Conservation (phyloP, 2,329 filamentous ascomycete genomes). For the Fusarium redolens region DNA sequence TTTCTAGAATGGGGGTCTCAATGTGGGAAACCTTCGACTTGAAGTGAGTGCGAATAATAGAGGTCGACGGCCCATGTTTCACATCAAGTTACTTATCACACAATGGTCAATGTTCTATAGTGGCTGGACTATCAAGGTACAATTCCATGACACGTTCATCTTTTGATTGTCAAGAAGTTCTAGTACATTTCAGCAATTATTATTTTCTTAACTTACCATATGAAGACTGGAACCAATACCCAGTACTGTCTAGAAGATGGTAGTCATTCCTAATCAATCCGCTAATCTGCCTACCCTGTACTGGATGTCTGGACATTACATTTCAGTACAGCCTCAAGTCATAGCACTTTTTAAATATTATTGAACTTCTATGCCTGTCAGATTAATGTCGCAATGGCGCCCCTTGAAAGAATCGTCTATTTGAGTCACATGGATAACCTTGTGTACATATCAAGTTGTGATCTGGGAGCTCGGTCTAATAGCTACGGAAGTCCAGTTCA, state of each 20-base stretch:
- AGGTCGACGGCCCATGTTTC: neutral
- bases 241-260: neutral
- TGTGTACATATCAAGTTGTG: neutral
- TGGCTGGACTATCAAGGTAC: constrained; percentile 2
- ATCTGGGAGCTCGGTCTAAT: neutral
- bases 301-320: neutral
- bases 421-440: neutral
- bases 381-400: too few species aligned
- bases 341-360: neutral
- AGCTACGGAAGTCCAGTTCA: too few species aligned
- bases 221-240: neutral
- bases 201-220: too few species aligned
- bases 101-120: neutral
- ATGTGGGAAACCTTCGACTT: neutral
- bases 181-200: neutral
- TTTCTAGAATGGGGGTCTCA: neutral
- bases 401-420: neutral
- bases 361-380: neutral
- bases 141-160: neutral
- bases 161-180: neutral
- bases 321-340: neutral
- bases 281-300: neutral
- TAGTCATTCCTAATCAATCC: neutral
- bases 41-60: neutral
- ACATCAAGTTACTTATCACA: neutral